Evolutionary conservation across 2,329 filamentous ascomycete species (phyloP).

Genomic region (Calycina marina): DNA sequence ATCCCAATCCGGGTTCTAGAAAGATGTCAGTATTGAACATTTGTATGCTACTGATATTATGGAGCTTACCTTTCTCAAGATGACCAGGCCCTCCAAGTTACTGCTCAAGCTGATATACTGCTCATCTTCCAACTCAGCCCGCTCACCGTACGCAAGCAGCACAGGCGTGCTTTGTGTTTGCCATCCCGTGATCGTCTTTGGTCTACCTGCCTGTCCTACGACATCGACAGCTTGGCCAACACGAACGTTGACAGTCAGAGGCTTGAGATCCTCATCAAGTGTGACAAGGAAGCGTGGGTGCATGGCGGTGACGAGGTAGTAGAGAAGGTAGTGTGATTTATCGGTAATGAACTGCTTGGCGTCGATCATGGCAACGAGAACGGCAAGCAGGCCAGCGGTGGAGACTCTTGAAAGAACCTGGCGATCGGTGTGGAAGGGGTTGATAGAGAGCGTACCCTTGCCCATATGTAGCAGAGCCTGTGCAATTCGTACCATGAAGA

Average conservation of each 20-base stretch:
- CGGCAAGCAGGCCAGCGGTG: conserved; percentile 75
- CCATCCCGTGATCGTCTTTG: conserved; percentile 99
- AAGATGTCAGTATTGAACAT: conserved; percentile 4
- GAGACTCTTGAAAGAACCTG: conserved; percentile 88
- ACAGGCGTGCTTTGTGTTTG: conserved; percentile 99
- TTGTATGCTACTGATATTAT: neutral
- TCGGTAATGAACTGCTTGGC: conserved; percentile 68
- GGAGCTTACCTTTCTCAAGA: conserved; percentile 75
- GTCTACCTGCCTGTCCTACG: conserved; percentile 88
- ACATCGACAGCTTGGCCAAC: conserved; percentile 98
- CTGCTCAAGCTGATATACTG: conserved; percentile 87
- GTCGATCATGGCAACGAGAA: conserved; percentile 87
- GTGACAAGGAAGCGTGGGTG: conserved; percentile 93
- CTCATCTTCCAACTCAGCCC: conserved; percentile 94
- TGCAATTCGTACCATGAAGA: conserved; percentile 98
- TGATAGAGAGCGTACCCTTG: conserved; percentile 91
- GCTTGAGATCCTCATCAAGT: conserved; percentile 85
- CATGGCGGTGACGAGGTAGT: conserved; percentile 95
- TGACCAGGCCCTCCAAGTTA: conserved; percentile 87
- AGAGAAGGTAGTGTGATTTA: conserved; percentile 78
- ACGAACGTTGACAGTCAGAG: conserved; percentile 86
- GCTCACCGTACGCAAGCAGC: conserved; percentile 81
- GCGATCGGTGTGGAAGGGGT: conserved; percentile 98
- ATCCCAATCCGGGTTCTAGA: conserved; percentile 40
- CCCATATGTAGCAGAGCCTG: conserved; percentile 98